Conservation (phyloP, 345 rosid genomes). For the Syzygium aqueum region DNA sequence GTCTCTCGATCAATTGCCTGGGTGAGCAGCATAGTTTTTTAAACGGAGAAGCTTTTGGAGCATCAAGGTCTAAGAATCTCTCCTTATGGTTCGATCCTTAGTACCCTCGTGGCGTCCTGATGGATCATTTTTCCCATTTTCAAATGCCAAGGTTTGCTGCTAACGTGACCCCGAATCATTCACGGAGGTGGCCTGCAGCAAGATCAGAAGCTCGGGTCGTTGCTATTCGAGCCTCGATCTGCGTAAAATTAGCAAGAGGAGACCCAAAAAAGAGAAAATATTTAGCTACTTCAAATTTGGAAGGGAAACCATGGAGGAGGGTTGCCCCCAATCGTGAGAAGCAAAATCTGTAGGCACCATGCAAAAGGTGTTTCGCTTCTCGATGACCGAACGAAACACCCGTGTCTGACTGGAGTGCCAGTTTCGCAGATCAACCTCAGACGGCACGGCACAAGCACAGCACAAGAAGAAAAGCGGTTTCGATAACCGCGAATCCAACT, state of each 20-base stretch:
- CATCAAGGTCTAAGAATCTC: background rate
- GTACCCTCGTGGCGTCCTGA: too few species aligned
- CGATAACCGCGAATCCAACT: background rate
- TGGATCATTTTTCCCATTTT: too few species aligned
- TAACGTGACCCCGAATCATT: too few species aligned
- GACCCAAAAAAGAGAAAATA: background rate
- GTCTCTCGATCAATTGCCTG: background rate
- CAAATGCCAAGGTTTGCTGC: too few species aligned
- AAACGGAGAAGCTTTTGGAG: background rate
- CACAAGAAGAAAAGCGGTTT: background rate
- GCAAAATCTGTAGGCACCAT: slow-evolving; percentile 1
- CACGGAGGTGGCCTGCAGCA: too few species aligned
- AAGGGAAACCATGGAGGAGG: slow-evolving; percentile 11
- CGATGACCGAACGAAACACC: background rate
- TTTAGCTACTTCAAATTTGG: background rate
- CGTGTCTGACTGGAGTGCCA: slow-evolving; percentile 3
- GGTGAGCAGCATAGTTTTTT: background rate
- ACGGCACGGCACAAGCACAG: background rate
- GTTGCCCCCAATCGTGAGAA: slow-evolving; percentile 1
- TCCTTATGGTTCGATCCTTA: too few species aligned
- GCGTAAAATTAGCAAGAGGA: too few species aligned
- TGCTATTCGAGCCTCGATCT: too few species aligned
- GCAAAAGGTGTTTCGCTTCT: background rate
- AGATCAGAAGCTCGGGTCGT: too few species aligned
- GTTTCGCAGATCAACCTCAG: background rate